Evolutionary conservation across 23 red algal species (phyloP), one percentile per base, ranked within the genome.

Genomic region (Gracilaria gracilis): DNA sequence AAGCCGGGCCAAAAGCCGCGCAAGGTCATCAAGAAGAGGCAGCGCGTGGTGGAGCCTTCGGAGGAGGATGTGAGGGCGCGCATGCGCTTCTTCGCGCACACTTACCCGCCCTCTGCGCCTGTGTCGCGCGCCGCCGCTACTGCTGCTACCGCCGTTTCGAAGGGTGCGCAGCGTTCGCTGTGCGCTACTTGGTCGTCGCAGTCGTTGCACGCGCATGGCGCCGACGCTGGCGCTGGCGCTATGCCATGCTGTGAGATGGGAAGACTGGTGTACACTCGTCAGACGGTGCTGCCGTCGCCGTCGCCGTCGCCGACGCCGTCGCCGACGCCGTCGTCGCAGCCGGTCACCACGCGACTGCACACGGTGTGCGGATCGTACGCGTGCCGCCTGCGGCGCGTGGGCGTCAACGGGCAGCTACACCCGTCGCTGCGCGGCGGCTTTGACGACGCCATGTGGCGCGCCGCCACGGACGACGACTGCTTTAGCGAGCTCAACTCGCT

Each of bases 1-100:
- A 81, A 57, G 27, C 77, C 77, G 33, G 57, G 77, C 29, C 61
- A 85, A 70, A 71, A 71, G 64, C 47, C 82, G 47, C 58, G 64
- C 25, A 85, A 85, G 82, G 31, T 75, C 36, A 40, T 75, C 34
- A 75, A 75, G 69, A 75, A 75, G 35, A 35, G 69, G 28, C 69
- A 44, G n/a, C 69, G 69, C 20, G 69, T 75, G 21, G 69, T 23
- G 36, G 69, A 46, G 35, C 69, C 69, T 1, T 75, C 69, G 3
- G 69, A 75, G 17, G 69, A 75, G 37, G 69, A 75, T 36, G 39
- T 75, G 35, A 35, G 69, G 7, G 69, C 69, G 35, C 69, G 69
- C 69, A 75, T 75, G 69, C 69, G 69, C 69, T 75, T 46, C 69
- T 46, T 75, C 44, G 69, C 69, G 17, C 69, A 75, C n/a, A 40